A percentile compares a stretch with the other conserved stretches of the same genome.
Evolutionary conservation across 1,139 yeast genomes (phyloP).

Genomic region (Torulaspora globosa): DNA sequence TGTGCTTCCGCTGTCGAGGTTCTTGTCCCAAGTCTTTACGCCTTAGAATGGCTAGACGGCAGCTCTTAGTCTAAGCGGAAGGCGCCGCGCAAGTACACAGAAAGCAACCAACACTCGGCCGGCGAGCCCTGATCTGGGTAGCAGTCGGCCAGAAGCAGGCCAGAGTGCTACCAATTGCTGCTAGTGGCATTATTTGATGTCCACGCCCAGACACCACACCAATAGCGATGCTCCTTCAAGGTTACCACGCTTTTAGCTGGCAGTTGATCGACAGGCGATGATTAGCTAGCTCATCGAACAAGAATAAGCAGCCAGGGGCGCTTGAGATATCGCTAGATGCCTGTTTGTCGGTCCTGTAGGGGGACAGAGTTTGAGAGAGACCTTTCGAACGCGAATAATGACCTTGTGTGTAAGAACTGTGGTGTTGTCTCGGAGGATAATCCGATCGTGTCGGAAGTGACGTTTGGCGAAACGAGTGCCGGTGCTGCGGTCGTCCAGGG

Average conservation of each 20-base stretch:
- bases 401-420: conserved; percentile 73
- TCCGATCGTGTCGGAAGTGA: conserved; percentile 91
- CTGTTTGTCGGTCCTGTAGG: conserved; percentile 44
- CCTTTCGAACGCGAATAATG: conserved; percentile 61
- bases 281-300: neutral
- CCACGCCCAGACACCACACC: neutral
- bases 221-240: neutral
- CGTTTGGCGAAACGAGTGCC: conserved; percentile 83
- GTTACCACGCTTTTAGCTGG: neutral
- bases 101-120: neutral
- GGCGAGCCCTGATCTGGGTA: no score
- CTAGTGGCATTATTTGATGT: neutral
- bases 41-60: neutral
- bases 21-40: neutral
- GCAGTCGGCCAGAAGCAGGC: neutral
- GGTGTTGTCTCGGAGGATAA: conserved; percentile 88
- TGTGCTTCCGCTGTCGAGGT: neutral
- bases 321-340: conserved; percentile 13
- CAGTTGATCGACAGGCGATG: neutral
- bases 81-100: neutral
- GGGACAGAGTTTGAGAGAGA: conserved; percentile 47
- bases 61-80: neutral
- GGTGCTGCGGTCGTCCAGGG: conserved; percentile 98
- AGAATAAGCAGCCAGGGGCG: neutral
- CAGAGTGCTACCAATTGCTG: neutral